These are phyloP conservation scores for Ophiostoma tasmaniense DNA, from an alignment of 2,329 filamentous ascomycete genomes.

Conservation along the genomic window DNA sequence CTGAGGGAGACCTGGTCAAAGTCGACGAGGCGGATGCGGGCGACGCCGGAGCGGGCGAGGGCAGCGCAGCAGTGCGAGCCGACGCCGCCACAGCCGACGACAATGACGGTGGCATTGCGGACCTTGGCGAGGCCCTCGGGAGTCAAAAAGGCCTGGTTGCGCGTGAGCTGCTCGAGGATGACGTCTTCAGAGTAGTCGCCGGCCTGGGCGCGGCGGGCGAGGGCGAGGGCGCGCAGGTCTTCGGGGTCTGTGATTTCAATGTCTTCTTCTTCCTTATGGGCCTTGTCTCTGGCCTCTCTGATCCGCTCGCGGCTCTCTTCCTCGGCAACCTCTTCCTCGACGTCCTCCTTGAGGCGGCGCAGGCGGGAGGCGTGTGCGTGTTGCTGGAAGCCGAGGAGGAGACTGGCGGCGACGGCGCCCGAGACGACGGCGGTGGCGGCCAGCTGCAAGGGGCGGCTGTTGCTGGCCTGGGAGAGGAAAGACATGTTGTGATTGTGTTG, in stretches of 20 bases:
- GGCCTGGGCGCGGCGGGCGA: constrained; percentile 51
- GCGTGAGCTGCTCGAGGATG: constrained; percentile 86
- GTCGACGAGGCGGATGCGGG: constrained; percentile 81
- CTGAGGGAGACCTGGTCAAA: constrained; percentile 97
- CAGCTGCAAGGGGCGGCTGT: constrained; percentile 50
- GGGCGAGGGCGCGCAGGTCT: constrained; percentile 49
- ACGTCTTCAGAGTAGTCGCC: constrained; percentile 67
- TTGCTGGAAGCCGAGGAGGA: constrained; percentile 54
- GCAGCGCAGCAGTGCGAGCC: constrained; percentile 85
- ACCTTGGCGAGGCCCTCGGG: constrained; percentile 73
- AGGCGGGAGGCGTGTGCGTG: constrained; percentile 48
- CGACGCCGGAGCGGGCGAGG: constrained; percentile 79
- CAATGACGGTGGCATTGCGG: constrained; percentile 71
- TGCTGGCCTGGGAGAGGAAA: constrained; percentile 36
- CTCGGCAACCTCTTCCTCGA: constrained; percentile 30
- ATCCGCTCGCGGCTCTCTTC: constrained; percentile 20
- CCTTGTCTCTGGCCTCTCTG: not conserved
- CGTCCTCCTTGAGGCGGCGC: constrained; percentile 51
- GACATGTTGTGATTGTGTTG: constrained; percentile 22
- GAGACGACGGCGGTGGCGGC: constrained; percentile 62
- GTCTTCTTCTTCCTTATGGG: constrained; percentile 23
- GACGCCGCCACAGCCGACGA: constrained; percentile 90
- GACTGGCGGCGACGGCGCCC: constrained; percentile 50
- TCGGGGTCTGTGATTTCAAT: constrained; percentile 56
- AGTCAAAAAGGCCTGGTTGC: constrained; percentile 84